These are phyloP conservation scores for Phytopythium mirpurense DNA, from an alignment of 352 stramenopile genomes.

Conservation along the genomic window DNA sequence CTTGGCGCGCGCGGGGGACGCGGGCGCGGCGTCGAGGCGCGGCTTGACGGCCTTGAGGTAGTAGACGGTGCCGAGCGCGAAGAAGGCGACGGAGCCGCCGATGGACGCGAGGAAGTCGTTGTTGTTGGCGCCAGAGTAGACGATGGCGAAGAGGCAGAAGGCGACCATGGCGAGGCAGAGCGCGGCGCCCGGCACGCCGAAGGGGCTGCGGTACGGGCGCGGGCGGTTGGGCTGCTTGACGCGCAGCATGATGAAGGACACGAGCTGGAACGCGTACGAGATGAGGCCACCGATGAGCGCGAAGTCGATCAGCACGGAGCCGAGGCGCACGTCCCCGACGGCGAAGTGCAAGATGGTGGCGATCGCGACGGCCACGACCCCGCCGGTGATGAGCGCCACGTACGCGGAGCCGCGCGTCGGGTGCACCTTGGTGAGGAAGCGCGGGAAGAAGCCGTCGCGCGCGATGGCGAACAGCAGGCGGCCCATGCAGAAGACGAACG, in stretches of 20 bases:
- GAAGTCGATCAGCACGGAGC: constrained; percentile 57
- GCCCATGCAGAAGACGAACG: constrained; percentile 70
- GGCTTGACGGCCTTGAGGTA: constrained; percentile 33
- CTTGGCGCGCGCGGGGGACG: constrained; percentile 21
- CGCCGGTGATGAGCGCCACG: constrained; percentile 40
- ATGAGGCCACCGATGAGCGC: constrained; percentile 44
- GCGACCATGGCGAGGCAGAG: constrained; percentile 35
- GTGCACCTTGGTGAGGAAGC: constrained; percentile 36
- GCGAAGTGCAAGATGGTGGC: constrained; percentile 44
- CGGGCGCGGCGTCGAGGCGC: constrained; percentile 20
- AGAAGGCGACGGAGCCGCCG: constrained; percentile 34
- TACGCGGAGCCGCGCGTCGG: constrained; percentile 35
- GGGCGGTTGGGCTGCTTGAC: constrained; percentile 36
- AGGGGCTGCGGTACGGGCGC: constrained; percentile 43
- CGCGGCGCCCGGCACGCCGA: constrained; percentile 35
- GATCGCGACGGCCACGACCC: constrained; percentile 25
- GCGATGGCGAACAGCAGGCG: constrained; percentile 54
- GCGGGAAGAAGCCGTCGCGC: constrained; percentile 44
- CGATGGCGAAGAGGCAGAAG: constrained; percentile 39
- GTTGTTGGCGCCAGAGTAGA: constrained; percentile 44
- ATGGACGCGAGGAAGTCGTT: constrained; percentile 51
- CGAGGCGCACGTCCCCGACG: constrained; percentile 45
- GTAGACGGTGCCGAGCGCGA: constrained; percentile 36
- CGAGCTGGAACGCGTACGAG: constrained; percentile 57
- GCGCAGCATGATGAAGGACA: constrained; percentile 53